These are phyloP conservation scores for Phylloporus rhodoxanthus DNA, from an alignment of 768 basidiomycete genomes.

Conservation along the genomic window DNA sequence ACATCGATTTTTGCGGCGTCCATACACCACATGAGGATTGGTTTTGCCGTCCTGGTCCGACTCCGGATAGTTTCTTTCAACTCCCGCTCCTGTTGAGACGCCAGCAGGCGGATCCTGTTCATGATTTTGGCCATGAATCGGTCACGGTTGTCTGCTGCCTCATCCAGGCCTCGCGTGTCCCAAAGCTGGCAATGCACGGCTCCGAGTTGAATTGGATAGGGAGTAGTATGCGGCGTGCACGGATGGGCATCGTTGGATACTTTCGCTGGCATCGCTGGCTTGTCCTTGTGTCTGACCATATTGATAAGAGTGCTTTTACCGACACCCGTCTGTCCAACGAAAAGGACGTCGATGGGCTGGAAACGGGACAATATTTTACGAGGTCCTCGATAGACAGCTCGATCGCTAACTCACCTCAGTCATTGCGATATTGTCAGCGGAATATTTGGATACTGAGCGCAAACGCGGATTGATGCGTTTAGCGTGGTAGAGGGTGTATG, in stretches of 20 bases:
- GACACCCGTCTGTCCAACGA: constrained; percentile 23
- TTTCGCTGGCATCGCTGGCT: not conserved
- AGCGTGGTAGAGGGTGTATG: constrained; percentile 5
- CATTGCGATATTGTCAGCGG: constrained; percentile 6
- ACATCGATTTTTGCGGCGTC: constrained; percentile 17
- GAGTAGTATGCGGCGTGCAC: constrained; percentile 11
- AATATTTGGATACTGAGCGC: not conserved
- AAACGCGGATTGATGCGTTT: not conserved
- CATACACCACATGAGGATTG: constrained; percentile 25
- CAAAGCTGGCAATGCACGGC: constrained; percentile 15
- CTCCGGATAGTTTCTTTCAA: constrained; percentile 11
- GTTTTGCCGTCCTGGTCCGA: constrained; percentile 3
- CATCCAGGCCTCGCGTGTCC: constrained; percentile 25
- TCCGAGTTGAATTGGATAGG: constrained; percentile 6
- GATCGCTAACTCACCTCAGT: constrained; percentile 8
- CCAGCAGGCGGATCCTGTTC: constrained; percentile 9
- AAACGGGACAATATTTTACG: constrained; percentile 2
- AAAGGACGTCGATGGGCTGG: constrained; percentile 17
- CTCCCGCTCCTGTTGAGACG: constrained; percentile 15
- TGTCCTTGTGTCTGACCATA: constrained; percentile 19
- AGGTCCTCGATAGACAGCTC: not conserved
- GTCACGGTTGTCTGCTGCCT: constrained; percentile 10
- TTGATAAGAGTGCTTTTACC: constrained; percentile 25
- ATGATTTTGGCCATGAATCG: constrained; percentile 8
- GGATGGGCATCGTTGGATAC: constrained; percentile 17